These are phyloP conservation scores for Solanum corneliomulleri DNA, from an alignment of 257 asterid genomes.

Conservation along the genomic window DNA sequence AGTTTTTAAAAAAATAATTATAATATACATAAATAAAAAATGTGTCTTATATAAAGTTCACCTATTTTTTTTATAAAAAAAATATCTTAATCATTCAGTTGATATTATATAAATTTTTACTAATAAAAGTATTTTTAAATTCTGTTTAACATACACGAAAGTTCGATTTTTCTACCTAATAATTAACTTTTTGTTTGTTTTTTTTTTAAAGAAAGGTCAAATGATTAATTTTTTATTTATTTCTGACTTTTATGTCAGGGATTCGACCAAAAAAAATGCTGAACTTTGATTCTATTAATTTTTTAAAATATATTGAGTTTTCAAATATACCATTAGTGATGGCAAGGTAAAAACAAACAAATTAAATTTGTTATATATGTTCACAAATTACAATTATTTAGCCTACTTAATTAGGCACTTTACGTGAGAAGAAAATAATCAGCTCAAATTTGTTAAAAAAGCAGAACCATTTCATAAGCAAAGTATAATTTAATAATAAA, in stretches of 20 bases:
- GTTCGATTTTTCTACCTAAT: too few relatives aligned
- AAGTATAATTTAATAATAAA: not conserved
- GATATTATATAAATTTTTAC: too few relatives aligned
- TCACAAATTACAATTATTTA: not conserved
- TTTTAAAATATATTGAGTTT: not conserved
- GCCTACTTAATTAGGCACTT: not conserved
- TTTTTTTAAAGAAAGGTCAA: not conserved
- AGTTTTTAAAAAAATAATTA: not conserved
- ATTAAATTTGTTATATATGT: not conserved
- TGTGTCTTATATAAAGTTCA: not conserved
- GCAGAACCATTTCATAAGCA: not conserved
- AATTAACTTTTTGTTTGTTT: too few relatives aligned
- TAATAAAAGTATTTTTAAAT: too few relatives aligned
- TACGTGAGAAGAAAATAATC: not conserved
- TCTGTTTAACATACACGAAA: too few relatives aligned
- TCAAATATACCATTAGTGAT: not conserved
- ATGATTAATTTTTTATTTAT: not conserved
- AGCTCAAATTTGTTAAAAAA: not conserved
- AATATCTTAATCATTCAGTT: too few relatives aligned
- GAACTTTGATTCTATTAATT: not conserved
- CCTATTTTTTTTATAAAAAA: not conserved
- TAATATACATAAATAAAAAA: too few relatives aligned
- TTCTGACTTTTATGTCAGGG: not conserved
- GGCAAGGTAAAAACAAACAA: not conserved
- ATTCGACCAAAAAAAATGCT: not conserved